Evolutionary conservation across 495 filamentous ascomycete species (phyloP), one percentile per base, ranked within the genome.

Genomic region (Friedmanniomyces endolithicus): DNA sequence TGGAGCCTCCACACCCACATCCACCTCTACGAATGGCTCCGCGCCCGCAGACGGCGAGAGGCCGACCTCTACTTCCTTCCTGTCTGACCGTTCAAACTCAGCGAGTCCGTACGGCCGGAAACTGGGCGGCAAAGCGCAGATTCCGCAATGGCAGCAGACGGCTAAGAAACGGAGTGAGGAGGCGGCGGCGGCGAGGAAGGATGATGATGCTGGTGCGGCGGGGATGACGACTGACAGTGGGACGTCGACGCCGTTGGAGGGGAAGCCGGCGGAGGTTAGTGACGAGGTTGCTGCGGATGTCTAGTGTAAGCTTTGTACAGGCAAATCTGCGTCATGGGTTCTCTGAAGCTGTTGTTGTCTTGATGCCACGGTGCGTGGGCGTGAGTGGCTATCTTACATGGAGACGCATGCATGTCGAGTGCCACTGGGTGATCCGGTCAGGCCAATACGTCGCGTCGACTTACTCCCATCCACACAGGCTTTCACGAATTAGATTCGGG

Each of bases 101-200:
- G 19, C 55, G 1, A 63, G 57, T 23, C 57, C 67, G 1, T 69
- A 20, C 61, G 68, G 70, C 55, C 71, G 64, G 52, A 46, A 65
- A 53, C 24, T 76, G 73, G 8, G 83, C 25, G 55, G 55, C 19
- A 62, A 55, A 25, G 62, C 61, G 14, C 33, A 84, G n/a, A 95
- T 95, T 61, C 89, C 89, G 0, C 79, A 84, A 1, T 95, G 89
- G 89, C 89, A 95, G 70, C 79, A 94, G 79, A 81, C 84, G 17
- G 79, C 82, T 41, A 77, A 83, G 43, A 82, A 76, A 64, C 80
- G 80, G 64, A 75, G 57, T 1, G 66, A 68, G 45, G 65, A 68
- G 50, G 61, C 64, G 11, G 24, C 12, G 8, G 41, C 14, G 41
- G 16, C 33, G 33, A 16, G 37, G 37, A 41, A 16, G 37, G 16